Evolutionary conservation across 2,329 filamentous ascomycete genomes (phyloP).

Genomic region (Aspergillus cejpii): DNA sequence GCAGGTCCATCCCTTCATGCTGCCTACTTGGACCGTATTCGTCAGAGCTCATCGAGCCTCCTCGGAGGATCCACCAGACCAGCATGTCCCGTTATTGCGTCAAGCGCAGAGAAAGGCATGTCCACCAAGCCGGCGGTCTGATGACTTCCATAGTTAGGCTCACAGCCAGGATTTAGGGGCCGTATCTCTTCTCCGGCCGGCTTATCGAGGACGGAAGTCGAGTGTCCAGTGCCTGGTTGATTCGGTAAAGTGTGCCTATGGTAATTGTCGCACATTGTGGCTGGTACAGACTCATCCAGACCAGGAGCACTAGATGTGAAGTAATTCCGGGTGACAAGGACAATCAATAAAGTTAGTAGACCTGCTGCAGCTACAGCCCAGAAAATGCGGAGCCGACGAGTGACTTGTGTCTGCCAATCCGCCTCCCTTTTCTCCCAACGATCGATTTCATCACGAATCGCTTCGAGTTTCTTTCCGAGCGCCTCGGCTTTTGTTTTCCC

Average conservation of each 20-base stretch:
- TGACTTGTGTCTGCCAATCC: slow-evolving; percentile 38
- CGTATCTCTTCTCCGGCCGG: neutral
- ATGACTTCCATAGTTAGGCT: neutral
- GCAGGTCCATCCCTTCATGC: slow-evolving; percentile 1
- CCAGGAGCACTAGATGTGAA: slow-evolving; percentile 5
- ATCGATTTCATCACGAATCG: slow-evolving; percentile 36
- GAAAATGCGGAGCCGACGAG: slow-evolving; percentile 35
- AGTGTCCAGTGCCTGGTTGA: no score
- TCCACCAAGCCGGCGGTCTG: slow-evolving; percentile 3
- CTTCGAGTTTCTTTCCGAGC: slow-evolving; percentile 36
- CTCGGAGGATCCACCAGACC: slow-evolving; percentile 22
- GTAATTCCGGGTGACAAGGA: slow-evolving; percentile 26
- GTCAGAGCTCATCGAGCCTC: slow-evolving; percentile 29
- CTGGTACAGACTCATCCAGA: slow-evolving; percentile 5
- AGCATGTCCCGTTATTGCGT: slow-evolving; percentile 8
- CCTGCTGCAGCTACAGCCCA: slow-evolving; percentile 28
- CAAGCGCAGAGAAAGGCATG: slow-evolving; percentile 1
- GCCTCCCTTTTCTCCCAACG: slow-evolving; percentile 39
- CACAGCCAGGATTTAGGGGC: neutral
- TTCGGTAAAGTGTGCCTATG: slow-evolving; percentile 1
- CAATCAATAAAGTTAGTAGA: slow-evolving; percentile 26
- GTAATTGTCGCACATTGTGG: slow-evolving; percentile 9
- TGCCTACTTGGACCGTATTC: neutral
- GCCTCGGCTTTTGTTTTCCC: slow-evolving; percentile 31
- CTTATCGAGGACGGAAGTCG: neutral